A percentile compares a stretch with the other conserved stretches of the same genome.
phyloP scores from a whole-genome alignment of 2,329 filamentous ascomycete species.

The Penicillium freii region DNA sequence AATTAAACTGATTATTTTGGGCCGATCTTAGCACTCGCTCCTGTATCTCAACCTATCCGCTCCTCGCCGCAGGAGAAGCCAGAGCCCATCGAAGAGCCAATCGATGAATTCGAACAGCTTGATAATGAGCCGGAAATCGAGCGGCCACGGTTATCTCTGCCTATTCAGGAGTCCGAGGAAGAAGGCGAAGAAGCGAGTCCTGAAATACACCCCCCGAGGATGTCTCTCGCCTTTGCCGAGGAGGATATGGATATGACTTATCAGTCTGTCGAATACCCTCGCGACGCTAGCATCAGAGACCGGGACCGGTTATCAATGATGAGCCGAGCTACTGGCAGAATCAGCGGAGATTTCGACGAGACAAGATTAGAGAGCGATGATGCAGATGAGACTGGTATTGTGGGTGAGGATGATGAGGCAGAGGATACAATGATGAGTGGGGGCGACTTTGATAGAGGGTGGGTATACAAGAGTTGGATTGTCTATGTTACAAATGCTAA shows the following conservation, averaged over 20 bases:
- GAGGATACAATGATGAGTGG: constrained; percentile 41
- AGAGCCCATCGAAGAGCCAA: constrained; percentile 16
- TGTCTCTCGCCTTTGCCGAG: constrained; percentile 47
- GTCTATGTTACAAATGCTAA: constrained; percentile 22
- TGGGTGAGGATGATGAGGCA: constrained; percentile 33
- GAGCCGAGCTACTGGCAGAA: constrained; percentile 42
- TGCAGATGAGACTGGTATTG: constrained; percentile 40
- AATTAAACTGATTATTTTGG: neutral
- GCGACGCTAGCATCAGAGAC: constrained; percentile 41
- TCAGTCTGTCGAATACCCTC: constrained; percentile 44
- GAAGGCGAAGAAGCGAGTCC: constrained; percentile 46
- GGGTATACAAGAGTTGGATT: constrained; percentile 17
- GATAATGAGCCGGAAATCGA: constrained; percentile 49
- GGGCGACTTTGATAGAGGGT: constrained; percentile 42
- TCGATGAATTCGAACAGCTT: constrained; percentile 46
- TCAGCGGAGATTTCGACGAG: constrained; percentile 54
- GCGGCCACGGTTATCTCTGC: constrained; percentile 44
- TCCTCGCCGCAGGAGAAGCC: constrained; percentile 47
- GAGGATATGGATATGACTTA: constrained; percentile 46
- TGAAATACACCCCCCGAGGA: constrained; percentile 38
- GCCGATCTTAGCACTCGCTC: constrained; percentile 47
- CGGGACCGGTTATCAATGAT: constrained; percentile 42
- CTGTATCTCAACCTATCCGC: constrained; percentile 45
- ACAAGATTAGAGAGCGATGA: constrained; percentile 46
- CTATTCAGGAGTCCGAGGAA: constrained; percentile 47